Percentiles rank a stretch among this genome's conserved stretches.
phyloP scores from a whole-genome alignment of 1,139 yeast genomes.

The Eremothecium coryli region DNA sequence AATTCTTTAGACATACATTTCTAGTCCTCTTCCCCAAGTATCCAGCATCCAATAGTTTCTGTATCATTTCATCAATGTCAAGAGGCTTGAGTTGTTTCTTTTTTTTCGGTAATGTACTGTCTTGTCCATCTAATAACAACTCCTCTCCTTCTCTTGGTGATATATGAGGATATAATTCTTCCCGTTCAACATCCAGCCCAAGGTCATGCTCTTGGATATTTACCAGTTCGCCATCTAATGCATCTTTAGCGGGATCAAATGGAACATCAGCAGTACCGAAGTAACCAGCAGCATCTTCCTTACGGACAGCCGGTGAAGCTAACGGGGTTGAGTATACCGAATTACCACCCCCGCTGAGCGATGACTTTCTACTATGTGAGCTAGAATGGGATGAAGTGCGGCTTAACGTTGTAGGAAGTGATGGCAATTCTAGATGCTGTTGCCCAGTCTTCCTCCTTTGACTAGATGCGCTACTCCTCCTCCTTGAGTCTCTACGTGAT shows the following conservation, averaged over 20 bases:
- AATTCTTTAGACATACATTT: conserved; percentile 74
- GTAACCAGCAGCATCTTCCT: conserved; percentile 14
- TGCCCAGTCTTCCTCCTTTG: conserved; percentile 8
- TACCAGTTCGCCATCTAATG: conserved; percentile 3
- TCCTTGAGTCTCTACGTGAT: conserved; percentile 8
- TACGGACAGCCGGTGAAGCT: conserved; percentile 24
- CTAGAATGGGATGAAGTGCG: conserved; percentile 21
- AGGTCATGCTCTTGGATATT: conserved; percentile 3
- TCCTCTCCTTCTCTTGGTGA: conserved; percentile 13
- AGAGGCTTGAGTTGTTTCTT: conserved; percentile 35
- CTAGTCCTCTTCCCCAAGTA: conserved; percentile 89
- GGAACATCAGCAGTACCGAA: conserved; percentile 10
- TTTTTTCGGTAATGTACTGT: conserved; percentile 14
- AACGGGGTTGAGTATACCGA: conserved; percentile 27
- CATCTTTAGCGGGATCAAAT: conserved; percentile 1
- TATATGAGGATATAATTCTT: conserved; percentile 10
- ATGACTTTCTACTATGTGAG: conserved; percentile 26
- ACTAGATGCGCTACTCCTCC: conserved; percentile 1
- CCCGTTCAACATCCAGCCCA: conserved; percentile 8
- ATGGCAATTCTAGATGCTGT: conserved; percentile 11
- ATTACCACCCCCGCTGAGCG: conserved; percentile 17
- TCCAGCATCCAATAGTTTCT: conserved; percentile 86
- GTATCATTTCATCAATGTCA: conserved; percentile 83
- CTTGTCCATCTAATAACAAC: conserved; percentile 3
- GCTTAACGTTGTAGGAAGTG: conserved; percentile 8